Base-by-base conservation (phyloP, 1,284 basidiomycete species). In the Exsudoporus floridanus region DNA sequence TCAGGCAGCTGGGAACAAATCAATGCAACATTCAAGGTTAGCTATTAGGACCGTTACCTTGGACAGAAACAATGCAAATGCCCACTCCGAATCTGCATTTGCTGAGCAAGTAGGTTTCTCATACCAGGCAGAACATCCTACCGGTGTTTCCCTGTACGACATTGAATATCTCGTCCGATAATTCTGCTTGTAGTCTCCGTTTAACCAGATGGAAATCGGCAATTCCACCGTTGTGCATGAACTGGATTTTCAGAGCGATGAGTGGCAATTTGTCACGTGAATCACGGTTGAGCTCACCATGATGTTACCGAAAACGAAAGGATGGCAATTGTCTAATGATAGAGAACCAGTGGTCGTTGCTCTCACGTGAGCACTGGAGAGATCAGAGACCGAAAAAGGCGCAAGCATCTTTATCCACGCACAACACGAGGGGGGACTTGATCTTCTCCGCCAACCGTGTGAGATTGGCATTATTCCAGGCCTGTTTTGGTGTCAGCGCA, bases 211-310 rank as follows among this genome's bases (percentile, higher is more conserved):
- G 72, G 70, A 97, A 98, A 8, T 90, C 86, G 46, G 89, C 84
- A 55, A 97, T 90, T 49, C 84, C 85, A 48, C 92, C 94, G 60
- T 97, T 97, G 70, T 97, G 94, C 94, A 98, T 98, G 75, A 91
- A 97, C 89, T 94, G 62, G 10, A 38, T 36, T 53, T 37, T 42
- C 7, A 9, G 19, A 25, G 30, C 13, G 10, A 5, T 52, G 34
- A 50, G 38, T 43, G 46, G 30, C 2, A 23, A 27, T 34, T 13
- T 14, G 12, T 34, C n/a, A 5, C 10, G 19, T 21, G 21, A 30
- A 42, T 31, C 46, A 30, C 16, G 18, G 50, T 38, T n/a, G 27
- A 30, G 58, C 77, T 53, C 58, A 92, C 92, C 92, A 95, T 96
- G 48, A 96, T 74, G 62, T 90, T 91, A 25, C 89, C 90, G 63